phyloP scores from a whole-genome alignment of 148 eudicot species.

The Rhododendron kiyosumense region DNA sequence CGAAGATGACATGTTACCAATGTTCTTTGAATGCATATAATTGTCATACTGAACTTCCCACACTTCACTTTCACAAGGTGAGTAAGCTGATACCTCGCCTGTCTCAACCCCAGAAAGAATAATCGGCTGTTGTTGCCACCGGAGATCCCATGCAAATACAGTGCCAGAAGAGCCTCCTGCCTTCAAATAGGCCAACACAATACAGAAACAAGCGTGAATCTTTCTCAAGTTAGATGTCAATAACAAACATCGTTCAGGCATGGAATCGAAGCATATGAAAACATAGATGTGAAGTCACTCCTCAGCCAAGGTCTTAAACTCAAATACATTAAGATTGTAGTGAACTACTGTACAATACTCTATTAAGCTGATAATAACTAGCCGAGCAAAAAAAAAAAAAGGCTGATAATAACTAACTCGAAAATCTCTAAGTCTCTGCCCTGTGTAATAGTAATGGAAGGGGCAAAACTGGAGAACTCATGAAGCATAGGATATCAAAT shows the following conservation, averaged over 20 bases:
- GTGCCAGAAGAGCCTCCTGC: conserved; percentile 95
- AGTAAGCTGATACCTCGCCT: conserved; percentile 33
- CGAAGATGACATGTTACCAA: conserved; percentile 48
- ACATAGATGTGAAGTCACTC: not conserved
- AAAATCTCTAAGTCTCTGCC: not conserved
- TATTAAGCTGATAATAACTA: not conserved
- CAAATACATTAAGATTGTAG: not conserved
- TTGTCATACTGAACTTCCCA: conserved; percentile 93
- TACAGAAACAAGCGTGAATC: not conserved
- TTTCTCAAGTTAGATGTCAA: not conserved
- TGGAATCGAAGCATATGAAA: not conserved
- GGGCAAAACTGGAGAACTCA: not conserved
- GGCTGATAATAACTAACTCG: not conserved
- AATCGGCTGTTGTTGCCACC: conserved; percentile 84
- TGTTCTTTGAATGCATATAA: conserved; percentile 52
- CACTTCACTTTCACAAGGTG: conserved; percentile 76
- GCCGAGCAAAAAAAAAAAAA: too few species aligned
- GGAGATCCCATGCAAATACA: conserved; percentile 89
- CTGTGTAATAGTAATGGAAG: not conserved
- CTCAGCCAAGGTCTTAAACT: not conserved
- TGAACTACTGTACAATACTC: not conserved
- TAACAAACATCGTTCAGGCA: not conserved
- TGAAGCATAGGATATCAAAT: not conserved
- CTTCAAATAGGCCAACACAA: conserved; percentile 31
- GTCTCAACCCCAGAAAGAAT: conserved; percentile 63